Evolutionary conservation across 2,329 filamentous ascomycete genomes (phyloP).

Genomic region (Calonectria ilicicola): DNA sequence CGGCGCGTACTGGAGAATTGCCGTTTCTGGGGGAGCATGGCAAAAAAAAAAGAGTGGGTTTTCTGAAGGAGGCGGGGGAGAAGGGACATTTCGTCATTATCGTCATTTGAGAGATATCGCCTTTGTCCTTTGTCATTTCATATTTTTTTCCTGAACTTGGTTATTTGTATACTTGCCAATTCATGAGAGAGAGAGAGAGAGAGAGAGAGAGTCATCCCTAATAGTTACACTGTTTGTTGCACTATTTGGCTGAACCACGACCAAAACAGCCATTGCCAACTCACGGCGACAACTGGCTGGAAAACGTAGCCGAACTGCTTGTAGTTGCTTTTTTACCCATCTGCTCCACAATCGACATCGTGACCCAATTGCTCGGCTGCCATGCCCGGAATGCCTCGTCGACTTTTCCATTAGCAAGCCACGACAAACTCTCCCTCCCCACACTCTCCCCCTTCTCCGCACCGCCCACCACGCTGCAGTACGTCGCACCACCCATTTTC

Average conservation of each 20-base stretch:
- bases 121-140: not conserved
- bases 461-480: not conserved
- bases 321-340: not conserved
- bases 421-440: constrained; percentile 22
- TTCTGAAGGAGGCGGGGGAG: not conserved
- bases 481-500: constrained; percentile 8
- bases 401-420: constrained; percentile 7
- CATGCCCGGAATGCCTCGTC: not conserved
- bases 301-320: not conserved
- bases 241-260: not conserved
- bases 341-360: constrained; percentile 6
- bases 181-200: no score
- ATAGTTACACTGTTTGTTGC: no score
- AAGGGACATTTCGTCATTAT: not conserved
- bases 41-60: not conserved
- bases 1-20: not conserved
- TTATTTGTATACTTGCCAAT: not conserved
- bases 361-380: constrained; percentile 3
- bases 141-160: constrained; percentile 6
- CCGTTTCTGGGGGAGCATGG: not conserved
- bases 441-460: constrained; percentile 14
- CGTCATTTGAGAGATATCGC: not conserved
- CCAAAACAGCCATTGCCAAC: not conserved
- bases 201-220: no score
- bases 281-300: not conserved